Base-by-base conservation (phyloP, 163 green algal species). In the Chlamydomonas reinhardtii region DNA sequence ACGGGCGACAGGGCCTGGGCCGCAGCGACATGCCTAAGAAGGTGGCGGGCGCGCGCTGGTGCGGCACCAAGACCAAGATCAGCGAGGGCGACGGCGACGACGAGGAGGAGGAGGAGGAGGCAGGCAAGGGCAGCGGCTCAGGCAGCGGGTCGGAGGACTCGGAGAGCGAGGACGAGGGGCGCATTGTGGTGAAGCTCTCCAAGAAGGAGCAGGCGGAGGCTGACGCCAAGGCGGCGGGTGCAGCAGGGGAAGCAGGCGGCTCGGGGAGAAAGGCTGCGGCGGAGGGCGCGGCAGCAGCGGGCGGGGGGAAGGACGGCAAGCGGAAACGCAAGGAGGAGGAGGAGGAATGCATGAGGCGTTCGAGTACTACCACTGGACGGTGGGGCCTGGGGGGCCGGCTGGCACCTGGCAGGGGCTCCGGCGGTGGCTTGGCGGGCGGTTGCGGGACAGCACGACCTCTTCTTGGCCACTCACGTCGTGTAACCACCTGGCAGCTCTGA, bases 1-100 rank as follows among this genome's bases (percentile, higher is more conserved):
- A 95, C 73, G 93, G 93, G 31, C 92, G 92, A 37, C 94, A 96
- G 75, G 95, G 95, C 19, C 82, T 98, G 82, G 95, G 95, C 15
- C 91, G 93, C 4, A 85, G 89, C 32, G 79, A 73, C 56, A 91
- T 92, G 86, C 93, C 93, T 5, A 97, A 96, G 64, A 96, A 96
- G 86, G 93, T 97, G 15, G 95, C 89, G 2, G 95, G 95, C 16
- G 92, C 88, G 1, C 87, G 91, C 19, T 98, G 95, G 94, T 78
- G 85, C 48, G 95, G 95, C 39, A 97, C 84, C 59, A 98, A 97
- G 79, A 95, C 84, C 31, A 90, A 87, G 39, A 86, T 97, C 19
- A 86, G 35, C 3, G 91, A 93, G 65, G 90, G n/a, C n/a, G n/a
- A n/a, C n/a, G n/a, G 92, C 22, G 93, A 96, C 0, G 89, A 81